Evolutionary conservation across 306 rosid species (phyloP).

Genomic region (Sindora glabra): DNA sequence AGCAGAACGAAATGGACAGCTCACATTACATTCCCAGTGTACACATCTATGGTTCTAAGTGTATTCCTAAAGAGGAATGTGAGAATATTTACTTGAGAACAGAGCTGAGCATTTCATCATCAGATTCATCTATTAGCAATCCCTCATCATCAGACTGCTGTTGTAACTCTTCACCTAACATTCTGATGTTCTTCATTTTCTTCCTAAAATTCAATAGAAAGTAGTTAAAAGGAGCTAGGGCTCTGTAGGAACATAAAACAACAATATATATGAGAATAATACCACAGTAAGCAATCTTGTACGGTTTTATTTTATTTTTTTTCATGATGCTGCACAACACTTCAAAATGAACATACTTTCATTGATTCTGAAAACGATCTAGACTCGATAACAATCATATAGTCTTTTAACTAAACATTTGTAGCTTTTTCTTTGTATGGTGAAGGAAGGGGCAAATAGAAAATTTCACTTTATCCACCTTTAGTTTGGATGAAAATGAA

Average conservation of each 20-base stretch:
- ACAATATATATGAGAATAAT: background rate
- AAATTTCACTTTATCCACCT: too few species aligned
- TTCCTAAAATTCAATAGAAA: conserved; percentile 25
- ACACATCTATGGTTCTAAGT: background rate
- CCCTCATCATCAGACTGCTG: conserved; percentile 16
- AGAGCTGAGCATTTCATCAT: conserved; percentile 47
- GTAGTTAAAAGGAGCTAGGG: background rate
- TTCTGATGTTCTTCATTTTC: conserved; percentile 15
- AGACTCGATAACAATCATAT: too few species aligned
- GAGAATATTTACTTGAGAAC: conserved; percentile 40
- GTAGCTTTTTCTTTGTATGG: background rate
- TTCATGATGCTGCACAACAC: too few species aligned
- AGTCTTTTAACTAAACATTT: background rate
- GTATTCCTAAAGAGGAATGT: background rate
- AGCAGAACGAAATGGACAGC: background rate
- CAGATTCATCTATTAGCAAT: conserved; percentile 30
- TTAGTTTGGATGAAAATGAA: too few species aligned
- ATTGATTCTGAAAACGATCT: too few species aligned
- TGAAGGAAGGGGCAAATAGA: too few species aligned
- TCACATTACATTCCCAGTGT: background rate
- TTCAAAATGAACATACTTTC: too few species aligned
- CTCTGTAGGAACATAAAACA: background rate
- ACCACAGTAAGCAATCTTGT: too few species aligned
- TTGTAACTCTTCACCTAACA: conserved; percentile 14
- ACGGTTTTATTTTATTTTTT: too few species aligned